Percentiles rank a stretch among this genome's conserved stretches.
These are phyloP conservation scores for Isoetes engelmannii DNA, from an alignment of 83 land plant genomes.

Conservation along the genomic window DNA sequence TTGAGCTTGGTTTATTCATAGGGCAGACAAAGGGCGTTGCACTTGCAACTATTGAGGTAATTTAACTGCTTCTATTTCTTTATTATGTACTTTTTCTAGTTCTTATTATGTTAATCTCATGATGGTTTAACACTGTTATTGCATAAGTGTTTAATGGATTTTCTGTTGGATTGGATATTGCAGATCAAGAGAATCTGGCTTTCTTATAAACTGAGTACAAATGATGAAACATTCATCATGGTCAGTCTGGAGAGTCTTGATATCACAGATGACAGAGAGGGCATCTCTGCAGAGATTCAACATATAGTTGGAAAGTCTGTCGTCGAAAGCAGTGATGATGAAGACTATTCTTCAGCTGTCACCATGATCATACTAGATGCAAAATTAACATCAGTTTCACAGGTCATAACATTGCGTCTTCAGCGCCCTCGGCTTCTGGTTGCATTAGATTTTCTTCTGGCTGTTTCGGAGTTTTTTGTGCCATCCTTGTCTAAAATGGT, in stretches of 20 bases:
- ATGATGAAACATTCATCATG: slow-evolving; percentile 56
- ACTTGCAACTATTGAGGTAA: slow-evolving; percentile 78
- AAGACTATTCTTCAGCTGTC: slow-evolving; percentile 23
- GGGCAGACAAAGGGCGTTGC: slow-evolving; percentile 62
- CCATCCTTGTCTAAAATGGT: slow-evolving; percentile 53
- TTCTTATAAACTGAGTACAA: slow-evolving; percentile 53
- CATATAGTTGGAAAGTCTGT: slow-evolving; percentile 64
- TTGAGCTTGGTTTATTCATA: slow-evolving; percentile 58
- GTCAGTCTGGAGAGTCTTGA: slow-evolving; percentile 64
- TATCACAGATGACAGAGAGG: slow-evolving; percentile 81
- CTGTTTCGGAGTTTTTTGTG: slow-evolving; percentile 80
- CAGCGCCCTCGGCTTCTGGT: slow-evolving; percentile 89
- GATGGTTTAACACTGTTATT: neutral
- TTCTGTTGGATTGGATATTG: slow-evolving; percentile 14
- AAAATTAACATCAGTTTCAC: slow-evolving; percentile 45
- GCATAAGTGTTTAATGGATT: neutral
- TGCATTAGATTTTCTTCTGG: slow-evolving; percentile 88
- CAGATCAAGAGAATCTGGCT: slow-evolving; percentile 75
- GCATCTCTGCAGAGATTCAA: slow-evolving; percentile 54
- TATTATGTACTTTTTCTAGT: no score
- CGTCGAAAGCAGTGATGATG: slow-evolving; percentile 4
- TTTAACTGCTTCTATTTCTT: neutral
- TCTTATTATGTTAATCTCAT: no score
- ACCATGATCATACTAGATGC: slow-evolving; percentile 90
- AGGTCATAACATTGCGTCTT: slow-evolving; percentile 51